phyloP scores from a whole-genome alignment of 345 rosid species.

The Dovyalis caffra region DNA sequence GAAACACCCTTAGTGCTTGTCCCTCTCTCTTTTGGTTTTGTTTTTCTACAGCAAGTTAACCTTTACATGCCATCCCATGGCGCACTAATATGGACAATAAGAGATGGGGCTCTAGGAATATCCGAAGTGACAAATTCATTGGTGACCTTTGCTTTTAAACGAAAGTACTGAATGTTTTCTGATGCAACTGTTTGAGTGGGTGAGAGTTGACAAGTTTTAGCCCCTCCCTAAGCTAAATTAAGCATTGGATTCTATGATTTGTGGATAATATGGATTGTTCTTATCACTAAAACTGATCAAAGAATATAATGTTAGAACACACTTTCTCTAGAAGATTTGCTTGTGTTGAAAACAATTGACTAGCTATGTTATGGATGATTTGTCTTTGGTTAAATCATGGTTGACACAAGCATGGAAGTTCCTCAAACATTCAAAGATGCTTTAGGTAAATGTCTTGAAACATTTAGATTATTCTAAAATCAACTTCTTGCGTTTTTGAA shows the following conservation, averaged over 20 bases:
- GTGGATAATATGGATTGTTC: slow-evolving; percentile 11
- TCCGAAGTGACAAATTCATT: background rate
- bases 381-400: background rate
- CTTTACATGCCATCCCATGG: background rate
- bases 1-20: slow-evolving; percentile 11
- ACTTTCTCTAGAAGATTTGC: background rate
- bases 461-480: background rate
- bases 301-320: background rate
- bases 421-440: background rate
- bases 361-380: background rate
- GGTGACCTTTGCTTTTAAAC: background rate
- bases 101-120: background rate
- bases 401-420: background rate
- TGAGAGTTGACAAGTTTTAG: background rate
- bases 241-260: slow-evolving; percentile 18
- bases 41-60: background rate
- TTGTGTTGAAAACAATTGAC: background rate
- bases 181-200: slow-evolving; percentile 6
- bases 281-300: background rate
- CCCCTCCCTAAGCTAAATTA: background rate
- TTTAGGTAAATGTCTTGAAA: background rate
- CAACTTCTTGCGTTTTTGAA: background rate
- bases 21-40: background rate
- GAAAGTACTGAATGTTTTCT: background rate
- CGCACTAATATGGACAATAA: background rate